phyloP scores from a whole-genome alignment of 208 protist species.

The Leptomonas seymouri region DNA sequence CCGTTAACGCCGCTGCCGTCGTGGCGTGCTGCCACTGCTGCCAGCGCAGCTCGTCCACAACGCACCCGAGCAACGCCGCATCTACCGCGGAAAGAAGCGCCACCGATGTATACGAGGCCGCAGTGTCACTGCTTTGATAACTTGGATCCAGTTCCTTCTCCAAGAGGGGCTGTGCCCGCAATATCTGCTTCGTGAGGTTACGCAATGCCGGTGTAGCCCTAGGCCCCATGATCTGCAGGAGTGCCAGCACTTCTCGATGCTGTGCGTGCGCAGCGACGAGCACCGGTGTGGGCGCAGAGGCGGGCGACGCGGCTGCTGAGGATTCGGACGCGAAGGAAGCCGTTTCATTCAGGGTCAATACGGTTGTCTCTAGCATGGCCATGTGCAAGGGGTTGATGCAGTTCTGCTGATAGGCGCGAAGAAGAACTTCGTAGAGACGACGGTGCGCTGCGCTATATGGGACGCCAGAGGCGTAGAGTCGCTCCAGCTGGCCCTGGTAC shows the following conservation, averaged over 20 bases:
- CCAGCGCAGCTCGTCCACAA: conserved; percentile 36
- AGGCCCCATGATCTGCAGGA: conserved; percentile 25
- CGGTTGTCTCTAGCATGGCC: conserved; percentile 36
- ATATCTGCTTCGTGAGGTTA: conserved; percentile 2
- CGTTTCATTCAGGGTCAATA: background rate
- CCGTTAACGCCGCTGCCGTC: background rate
- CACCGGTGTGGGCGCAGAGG: background rate
- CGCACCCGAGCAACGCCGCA: conserved; percentile 23
- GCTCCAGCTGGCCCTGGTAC: conserved; percentile 25
- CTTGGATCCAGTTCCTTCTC: conserved; percentile 9
- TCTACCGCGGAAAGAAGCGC: conserved; percentile 24
- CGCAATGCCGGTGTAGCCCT: conserved; percentile 13
- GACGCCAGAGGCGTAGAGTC: conserved; percentile 7
- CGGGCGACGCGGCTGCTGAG: too few species aligned
- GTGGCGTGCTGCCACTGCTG: conserved; percentile 15
- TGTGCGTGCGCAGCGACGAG: conserved; percentile 11
- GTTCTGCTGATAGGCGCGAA: conserved; percentile 39
- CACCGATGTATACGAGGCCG: background rate
- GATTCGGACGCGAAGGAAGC: too few species aligned
- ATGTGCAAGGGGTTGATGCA: conserved; percentile 56
- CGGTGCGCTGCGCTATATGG: conserved; percentile 32
- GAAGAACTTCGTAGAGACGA: conserved; percentile 37
- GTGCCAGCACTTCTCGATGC: conserved; percentile 23
- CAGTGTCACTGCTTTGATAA: too few species aligned
- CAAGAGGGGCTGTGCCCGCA: conserved; percentile 14